These are phyloP conservation scores for Fraxinus sp. DNA, from an alignment of 305 asterid genomes.

Conservation along the genomic window DNA sequence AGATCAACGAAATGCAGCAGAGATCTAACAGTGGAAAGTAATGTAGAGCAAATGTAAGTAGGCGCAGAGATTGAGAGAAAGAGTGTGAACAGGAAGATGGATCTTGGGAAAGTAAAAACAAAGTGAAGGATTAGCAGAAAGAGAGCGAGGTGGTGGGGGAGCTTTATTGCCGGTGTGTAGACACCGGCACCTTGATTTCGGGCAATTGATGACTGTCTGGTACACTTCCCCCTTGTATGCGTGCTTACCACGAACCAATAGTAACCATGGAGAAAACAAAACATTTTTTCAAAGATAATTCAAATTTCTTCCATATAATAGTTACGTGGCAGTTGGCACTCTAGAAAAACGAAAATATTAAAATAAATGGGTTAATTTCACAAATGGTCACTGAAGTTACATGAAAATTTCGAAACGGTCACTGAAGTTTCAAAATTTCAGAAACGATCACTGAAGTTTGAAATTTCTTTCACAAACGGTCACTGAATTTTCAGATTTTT, in stretches of 20 bases:
- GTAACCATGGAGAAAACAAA: neutral
- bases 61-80: conserved; percentile 9
- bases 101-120: neutral
- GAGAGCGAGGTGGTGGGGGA: neutral
- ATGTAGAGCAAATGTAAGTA: neutral
- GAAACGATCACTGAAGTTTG: no score
- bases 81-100: neutral
- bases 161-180: conserved; percentile 33
- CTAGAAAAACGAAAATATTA: neutral
- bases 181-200: conserved; percentile 22
- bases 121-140: conserved; percentile 13
- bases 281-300: neutral
- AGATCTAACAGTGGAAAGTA: neutral
- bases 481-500: no score
- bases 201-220: conserved; percentile 19
- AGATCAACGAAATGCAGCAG: conserved; percentile 30
- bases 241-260: conserved; percentile 19
- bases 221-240: neutral
- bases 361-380: no score
- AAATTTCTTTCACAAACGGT: no score
- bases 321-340: no score
- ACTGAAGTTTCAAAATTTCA: no score
- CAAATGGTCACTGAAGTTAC: no score
- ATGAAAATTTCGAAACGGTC: no score
- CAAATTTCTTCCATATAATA: neutral